A percentile compares a stretch with the other conserved stretches of the same genome.
Evolutionary conservation across 768 basidiomycete species (phyloP).

Genomic region (Kwoniella pini): DNA sequence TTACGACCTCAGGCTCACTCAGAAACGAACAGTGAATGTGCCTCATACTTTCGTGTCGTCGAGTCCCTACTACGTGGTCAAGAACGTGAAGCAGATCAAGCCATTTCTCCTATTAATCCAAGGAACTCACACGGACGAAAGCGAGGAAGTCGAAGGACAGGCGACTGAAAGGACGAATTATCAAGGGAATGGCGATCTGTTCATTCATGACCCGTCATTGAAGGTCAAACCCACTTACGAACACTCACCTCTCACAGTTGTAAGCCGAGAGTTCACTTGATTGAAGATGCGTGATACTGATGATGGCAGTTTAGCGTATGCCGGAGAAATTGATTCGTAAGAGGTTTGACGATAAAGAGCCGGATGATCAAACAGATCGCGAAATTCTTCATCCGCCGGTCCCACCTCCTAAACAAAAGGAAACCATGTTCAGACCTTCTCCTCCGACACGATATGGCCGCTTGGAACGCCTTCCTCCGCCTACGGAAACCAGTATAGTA

Average conservation of each 20-base stretch:
- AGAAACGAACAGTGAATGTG: slow-evolving; percentile 22
- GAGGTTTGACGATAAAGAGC: slow-evolving; percentile 25
- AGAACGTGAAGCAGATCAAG: slow-evolving; percentile 41
- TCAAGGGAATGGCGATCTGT: slow-evolving; percentile 14
- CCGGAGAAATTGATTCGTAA: slow-evolving; percentile 27
- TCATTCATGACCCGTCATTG: slow-evolving; percentile 34
- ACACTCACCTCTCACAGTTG: slow-evolving; percentile 20
- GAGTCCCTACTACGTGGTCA: slow-evolving; percentile 37
- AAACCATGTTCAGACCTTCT: slow-evolving; percentile 15
- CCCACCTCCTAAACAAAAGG: background rate
- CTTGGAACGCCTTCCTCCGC: slow-evolving; percentile 63
- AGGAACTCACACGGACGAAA: slow-evolving; percentile 11
- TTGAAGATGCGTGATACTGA: too few species aligned
- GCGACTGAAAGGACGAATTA: background rate
- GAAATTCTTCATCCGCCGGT: slow-evolving; percentile 10
- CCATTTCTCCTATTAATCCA: slow-evolving; percentile 39
- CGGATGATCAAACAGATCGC: slow-evolving; percentile 23
- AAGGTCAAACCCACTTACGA: slow-evolving; percentile 9
- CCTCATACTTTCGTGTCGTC: slow-evolving; percentile 27
- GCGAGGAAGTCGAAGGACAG: background rate
- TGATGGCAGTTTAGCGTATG: slow-evolving; percentile 23
- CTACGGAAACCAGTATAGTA: slow-evolving; percentile 61
- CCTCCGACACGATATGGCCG: slow-evolving; percentile 7
- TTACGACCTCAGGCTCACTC: too few species aligned
- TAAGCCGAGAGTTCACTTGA: slow-evolving; percentile 23